phyloP scores from a whole-genome alignment of 2,329 filamentous ascomycete genomes.

The Aspergillus novofumigatus region DNA sequence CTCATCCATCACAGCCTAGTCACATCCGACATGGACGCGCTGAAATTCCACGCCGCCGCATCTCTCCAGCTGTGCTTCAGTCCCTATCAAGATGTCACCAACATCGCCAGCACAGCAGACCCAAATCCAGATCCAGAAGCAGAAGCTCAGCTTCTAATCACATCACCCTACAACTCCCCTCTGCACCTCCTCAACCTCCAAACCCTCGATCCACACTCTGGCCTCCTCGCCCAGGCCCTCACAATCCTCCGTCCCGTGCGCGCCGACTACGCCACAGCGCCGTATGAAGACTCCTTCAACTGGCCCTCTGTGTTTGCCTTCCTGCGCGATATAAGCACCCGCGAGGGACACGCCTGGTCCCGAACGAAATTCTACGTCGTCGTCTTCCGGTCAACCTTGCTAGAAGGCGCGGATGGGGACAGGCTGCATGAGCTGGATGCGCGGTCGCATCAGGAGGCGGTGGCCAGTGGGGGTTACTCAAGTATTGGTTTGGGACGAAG shows the following conservation, averaged over 20 bases:
- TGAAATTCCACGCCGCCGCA: constrained; percentile 33
- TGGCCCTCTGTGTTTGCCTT: constrained; percentile 62
- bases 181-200: constrained; percentile 70
- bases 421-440: constrained; percentile 71
- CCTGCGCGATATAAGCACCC: constrained; percentile 50
- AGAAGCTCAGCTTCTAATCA: constrained; percentile 47
- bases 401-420: constrained; percentile 61
- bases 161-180: constrained; percentile 70
- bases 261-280: constrained; percentile 69
- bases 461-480: constrained; percentile 76
- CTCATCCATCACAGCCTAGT: constrained; percentile 30
- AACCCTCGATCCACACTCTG: constrained; percentile 57
- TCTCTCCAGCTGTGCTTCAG: constrained; percentile 27
- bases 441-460: constrained; percentile 75
- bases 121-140: constrained; percentile 9
- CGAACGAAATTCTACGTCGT: constrained; percentile 74
- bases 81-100: constrained; percentile 7
- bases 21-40: constrained; percentile 29
- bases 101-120: constrained; percentile 1
- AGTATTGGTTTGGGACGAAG: constrained; percentile 87
- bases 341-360: constrained; percentile 54
- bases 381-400: constrained; percentile 72
- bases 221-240: constrained; percentile 68
- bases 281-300: constrained; percentile 73
- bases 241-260: constrained; percentile 59